Conservation (phyloP, 495 filamentous ascomycete species). For the Aspergillus heteromorphus region DNA sequence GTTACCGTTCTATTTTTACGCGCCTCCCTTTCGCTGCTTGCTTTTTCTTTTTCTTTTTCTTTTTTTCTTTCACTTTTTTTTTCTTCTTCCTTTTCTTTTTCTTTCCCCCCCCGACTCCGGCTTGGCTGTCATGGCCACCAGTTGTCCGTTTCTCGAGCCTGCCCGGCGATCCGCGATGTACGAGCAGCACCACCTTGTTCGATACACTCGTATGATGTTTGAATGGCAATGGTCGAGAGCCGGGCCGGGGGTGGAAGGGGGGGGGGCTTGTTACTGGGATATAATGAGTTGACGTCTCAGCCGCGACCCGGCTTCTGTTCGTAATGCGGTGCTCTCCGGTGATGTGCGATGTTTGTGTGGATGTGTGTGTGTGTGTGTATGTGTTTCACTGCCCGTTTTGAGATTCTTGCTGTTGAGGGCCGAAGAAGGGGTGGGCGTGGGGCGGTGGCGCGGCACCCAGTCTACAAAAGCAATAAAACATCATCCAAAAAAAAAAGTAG, state of each 20-base stretch:
- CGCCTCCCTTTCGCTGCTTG: not conserved
- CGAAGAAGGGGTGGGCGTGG: not conserved
- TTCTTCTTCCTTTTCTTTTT: not conserved
- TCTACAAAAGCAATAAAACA: not conserved
- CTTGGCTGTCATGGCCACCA: not conserved
- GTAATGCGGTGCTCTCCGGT: not conserved
- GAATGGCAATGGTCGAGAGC: not conserved
- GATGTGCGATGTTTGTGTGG: not conserved
- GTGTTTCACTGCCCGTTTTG: not conserved
- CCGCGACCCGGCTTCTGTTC: not conserved
- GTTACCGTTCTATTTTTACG: constrained; percentile 13
- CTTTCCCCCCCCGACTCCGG: not conserved
- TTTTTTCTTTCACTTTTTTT: not conserved
- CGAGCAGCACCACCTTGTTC: not conserved
- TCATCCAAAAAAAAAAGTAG: not conserved
- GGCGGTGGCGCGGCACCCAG: not conserved
- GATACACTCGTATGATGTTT: not conserved
- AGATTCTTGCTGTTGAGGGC: not conserved
- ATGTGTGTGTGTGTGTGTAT: too few species aligned
- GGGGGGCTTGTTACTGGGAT: too few species aligned
- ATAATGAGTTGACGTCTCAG: not conserved
- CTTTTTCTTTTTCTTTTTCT: not conserved
- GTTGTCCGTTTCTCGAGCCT: not conserved
- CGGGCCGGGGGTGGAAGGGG: too few species aligned
- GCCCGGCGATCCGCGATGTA: not conserved